Evolutionary conservation across 768 basidiomycete species (phyloP), one percentile per base, ranked within the genome.

Genomic region (Tulasnella sp.): DNA sequence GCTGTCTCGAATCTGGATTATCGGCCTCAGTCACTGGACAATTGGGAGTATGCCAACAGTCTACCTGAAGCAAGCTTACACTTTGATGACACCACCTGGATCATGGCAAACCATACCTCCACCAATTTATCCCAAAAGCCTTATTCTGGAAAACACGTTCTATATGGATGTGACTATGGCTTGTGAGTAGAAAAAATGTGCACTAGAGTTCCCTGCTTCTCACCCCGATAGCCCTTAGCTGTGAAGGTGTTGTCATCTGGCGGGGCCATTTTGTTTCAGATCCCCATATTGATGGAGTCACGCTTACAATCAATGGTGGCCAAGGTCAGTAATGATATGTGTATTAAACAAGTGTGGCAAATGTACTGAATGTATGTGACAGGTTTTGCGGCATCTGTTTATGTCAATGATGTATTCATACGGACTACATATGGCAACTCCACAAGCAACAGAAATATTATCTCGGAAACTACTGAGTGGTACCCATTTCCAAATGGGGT

Each of bases 101-200:
- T 87, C 12, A 83, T 88, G 79, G 94, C 93, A 22, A 88, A 94
- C 83, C 91, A 92, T 81, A 93, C 89, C n/a, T 88, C 87, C 31
- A 95, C 95, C 41, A 94, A 93, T 82, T 91, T 92, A 80, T 92
- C 93, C 1, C 87, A 88, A 75, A 90, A 91, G 83, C 92, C 93
- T 5, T 87, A 89, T 81, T 93, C 93, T 82, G 93, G 93, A 0
- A 93, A 94, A 81, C 87, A 93, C 50, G 87, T 95, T n/a, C 86
- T 96, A 41, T 95, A 94, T 85, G 94, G 93, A 0, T 95, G 94
- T 83, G 95, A 96, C 85, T 96, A 96, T 85, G 93, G 91, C 80
- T 96, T 92, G 94, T 95, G 81, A 85, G 92, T 85, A 8, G 16
- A 37, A 60, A 34, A 24, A 54, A 28, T 37, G 11, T 58, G 64